A percentile compares a stretch with the other conserved stretches of the same genome.
Conservation (phyloP, 768 basidiomycete genomes). For the Amanita thiersii region DNA sequence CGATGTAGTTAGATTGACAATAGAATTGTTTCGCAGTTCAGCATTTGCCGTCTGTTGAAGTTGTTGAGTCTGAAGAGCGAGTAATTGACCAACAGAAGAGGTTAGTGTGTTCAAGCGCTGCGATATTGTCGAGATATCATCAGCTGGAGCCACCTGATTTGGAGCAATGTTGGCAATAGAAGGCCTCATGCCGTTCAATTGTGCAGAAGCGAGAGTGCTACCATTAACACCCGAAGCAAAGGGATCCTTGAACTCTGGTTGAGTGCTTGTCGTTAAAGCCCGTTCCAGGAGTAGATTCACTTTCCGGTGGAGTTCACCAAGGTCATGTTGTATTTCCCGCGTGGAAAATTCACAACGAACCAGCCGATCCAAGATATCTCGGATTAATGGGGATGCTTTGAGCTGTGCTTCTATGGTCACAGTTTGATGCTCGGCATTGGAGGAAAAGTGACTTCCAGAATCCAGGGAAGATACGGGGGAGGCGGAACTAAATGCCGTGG, state of each 20-base stretch:
- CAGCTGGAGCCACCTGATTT: conserved; percentile 56
- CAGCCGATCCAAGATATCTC: conserved; percentile 70
- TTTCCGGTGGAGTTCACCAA: conserved; percentile 70
- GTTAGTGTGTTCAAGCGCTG: conserved; percentile 75
- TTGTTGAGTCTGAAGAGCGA: conserved; percentile 73
- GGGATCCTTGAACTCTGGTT: conserved; percentile 81
- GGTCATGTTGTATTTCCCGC: conserved; percentile 66
- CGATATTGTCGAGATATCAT: conserved; percentile 71
- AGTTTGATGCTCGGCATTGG: conserved; percentile 35
- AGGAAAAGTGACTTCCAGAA: conserved; percentile 58
- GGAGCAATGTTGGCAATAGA: conserved; percentile 67
- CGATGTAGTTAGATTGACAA: conserved; percentile 28
- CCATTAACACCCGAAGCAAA: conserved; percentile 46
- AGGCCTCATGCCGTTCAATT: conserved; percentile 41
- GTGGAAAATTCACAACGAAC: conserved; percentile 61
- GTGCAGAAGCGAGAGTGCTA: conserved; percentile 22
- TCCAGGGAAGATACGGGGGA: conserved; percentile 77
- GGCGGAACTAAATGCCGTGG: conserved; percentile 44
- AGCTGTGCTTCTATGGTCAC: conserved; percentile 65
- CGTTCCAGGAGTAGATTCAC: conserved; percentile 71
- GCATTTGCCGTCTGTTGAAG: conserved; percentile 42
- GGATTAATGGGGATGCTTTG: conserved; percentile 66
- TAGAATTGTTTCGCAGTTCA: conserved; percentile 31
- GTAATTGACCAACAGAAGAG: conserved; percentile 77
- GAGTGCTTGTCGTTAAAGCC: conserved; percentile 33